A percentile compares a stretch with the other conserved stretches of the same genome.
These are phyloP conservation scores for Sclerotinia trifoliorum DNA, from an alignment of 2,329 filamentous ascomycete species.

Conservation along the genomic window DNA sequence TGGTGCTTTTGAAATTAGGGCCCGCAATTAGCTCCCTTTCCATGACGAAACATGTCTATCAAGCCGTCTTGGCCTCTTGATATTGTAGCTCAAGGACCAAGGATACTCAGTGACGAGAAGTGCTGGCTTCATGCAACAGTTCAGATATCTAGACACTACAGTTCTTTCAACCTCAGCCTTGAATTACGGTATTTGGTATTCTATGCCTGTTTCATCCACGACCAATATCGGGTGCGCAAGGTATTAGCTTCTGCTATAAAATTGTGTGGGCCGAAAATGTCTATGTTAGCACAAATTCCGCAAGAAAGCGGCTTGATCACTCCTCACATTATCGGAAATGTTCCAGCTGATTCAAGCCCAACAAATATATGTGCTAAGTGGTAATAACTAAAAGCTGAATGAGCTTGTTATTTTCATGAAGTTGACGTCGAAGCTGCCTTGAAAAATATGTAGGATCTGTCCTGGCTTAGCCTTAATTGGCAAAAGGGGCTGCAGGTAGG, in stretches of 20 bases:
- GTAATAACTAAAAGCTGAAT: background rate
- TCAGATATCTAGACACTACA: background rate
- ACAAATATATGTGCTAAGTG: background rate
- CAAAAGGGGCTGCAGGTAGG: background rate
- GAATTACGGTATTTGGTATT: background rate
- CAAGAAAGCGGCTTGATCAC: background rate
- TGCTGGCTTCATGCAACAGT: background rate
- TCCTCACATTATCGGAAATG: background rate
- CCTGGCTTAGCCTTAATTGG: background rate
- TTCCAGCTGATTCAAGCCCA: background rate
- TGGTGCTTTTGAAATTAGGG: background rate
- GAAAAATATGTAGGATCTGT: constrained; percentile 1
- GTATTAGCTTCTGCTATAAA: background rate
- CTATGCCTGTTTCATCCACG: background rate
- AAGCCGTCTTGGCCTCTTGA: background rate
- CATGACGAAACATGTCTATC: background rate
- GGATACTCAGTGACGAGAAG: background rate
- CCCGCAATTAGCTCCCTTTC: background rate
- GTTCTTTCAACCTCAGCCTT: background rate
- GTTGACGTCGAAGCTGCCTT: background rate
- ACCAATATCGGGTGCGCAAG: background rate
- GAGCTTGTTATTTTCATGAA: background rate
- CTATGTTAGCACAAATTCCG: background rate
- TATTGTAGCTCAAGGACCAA: background rate
- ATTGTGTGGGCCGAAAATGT: background rate